Base-by-base conservation (phyloP, 129 eudicot genomes). In the Erigeron canadensis region DNA sequence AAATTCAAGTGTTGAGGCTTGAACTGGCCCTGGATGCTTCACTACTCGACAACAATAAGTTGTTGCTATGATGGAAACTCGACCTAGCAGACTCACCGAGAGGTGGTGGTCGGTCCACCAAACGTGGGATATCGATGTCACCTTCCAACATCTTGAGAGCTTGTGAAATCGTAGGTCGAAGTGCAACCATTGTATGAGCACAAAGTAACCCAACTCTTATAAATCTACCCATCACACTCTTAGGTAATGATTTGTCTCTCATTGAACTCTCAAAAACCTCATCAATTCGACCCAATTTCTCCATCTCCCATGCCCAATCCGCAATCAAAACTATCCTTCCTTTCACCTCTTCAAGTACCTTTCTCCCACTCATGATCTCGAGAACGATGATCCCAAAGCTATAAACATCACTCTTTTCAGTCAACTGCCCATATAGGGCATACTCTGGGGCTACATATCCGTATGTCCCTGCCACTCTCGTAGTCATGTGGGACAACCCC, bases 401-500 rank as follows among this genome's bases (percentile, higher is more conserved):
- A 48, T 91, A 91, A 18, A 91, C 89, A 23, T 91, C 97, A 17
- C 88, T 85, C 62, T 84, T 91, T 71, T 87, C 95, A 1, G 97
- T 91, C 23, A 91, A 8, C 38, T 91, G 91, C 9, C 97, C 97
- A 7, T 91, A 91, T 0, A 87, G 81, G 0, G 95, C 97, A n/a
- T 86, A 91, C 45, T 91, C 97, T 2, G 97, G 97, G 19, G 97
- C 97, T 9, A 91, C 80, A 74, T 91, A 91, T 0, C 97, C 97
- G 18, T 87, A 84, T 0, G 97, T 91, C 16, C 97, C 97, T 4
- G 95, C 91, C 1, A 91, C 86, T 51, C 95, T 76, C 0, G 95
- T 91, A 21, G 87, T 83, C 18, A 85, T 73, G 47, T 84, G 88
- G 34, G 95, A 74, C 15, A 87, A 82, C 6, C 88, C 95, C 45